Percentiles rank a stretch among this genome's conserved stretches.
Evolutionary conservation across 129 eudicot species (phyloP).

Genomic region (Lonicera japonica): DNA sequence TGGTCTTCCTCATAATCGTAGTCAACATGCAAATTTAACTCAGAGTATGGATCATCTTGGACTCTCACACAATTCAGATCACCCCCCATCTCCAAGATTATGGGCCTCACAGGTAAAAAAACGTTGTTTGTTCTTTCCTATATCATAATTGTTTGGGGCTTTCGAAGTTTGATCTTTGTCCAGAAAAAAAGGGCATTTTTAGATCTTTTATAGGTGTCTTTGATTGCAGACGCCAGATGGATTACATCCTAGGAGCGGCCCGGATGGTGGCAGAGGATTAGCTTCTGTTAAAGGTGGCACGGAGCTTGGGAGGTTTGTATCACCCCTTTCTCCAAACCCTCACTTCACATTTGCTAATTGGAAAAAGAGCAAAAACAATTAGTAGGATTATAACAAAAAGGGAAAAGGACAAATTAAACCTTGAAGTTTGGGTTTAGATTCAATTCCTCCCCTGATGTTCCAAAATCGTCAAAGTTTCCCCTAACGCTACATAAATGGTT

Average conservation of each 20-base stretch:
- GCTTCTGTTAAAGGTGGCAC: constrained; percentile 40
- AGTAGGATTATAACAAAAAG: too few relatives aligned
- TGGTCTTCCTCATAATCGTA: constrained; percentile 11
- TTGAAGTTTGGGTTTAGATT: too few relatives aligned
- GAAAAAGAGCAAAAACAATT: too few relatives aligned
- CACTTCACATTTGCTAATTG: too few relatives aligned
- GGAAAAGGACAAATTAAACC: too few relatives aligned
- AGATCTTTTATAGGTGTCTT: constrained; percentile 3
- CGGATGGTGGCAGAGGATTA: constrained; percentile 31
- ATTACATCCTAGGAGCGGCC: constrained; percentile 22
- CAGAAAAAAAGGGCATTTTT: too few relatives aligned
- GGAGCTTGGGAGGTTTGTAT: constrained; percentile 69
- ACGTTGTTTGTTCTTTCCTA: neutral
- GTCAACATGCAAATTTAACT: constrained; percentile 26
- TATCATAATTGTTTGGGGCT: constrained; percentile 1
- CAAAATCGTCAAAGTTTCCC: too few relatives aligned
- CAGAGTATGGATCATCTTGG: constrained; percentile 41
- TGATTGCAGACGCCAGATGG: constrained; percentile 30
- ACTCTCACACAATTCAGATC: constrained; percentile 30
- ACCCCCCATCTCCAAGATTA: constrained; percentile 11
- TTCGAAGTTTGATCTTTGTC: constrained; percentile 5
- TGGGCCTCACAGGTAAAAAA: constrained; percentile 29
- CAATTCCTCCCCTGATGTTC: too few relatives aligned
- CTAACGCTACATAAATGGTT: too few relatives aligned
- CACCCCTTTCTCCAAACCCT: too few relatives aligned